phyloP scores from a whole-genome alignment of 2,329 filamentous ascomycete species.

The Trichoderma atrobrunneum region DNA sequence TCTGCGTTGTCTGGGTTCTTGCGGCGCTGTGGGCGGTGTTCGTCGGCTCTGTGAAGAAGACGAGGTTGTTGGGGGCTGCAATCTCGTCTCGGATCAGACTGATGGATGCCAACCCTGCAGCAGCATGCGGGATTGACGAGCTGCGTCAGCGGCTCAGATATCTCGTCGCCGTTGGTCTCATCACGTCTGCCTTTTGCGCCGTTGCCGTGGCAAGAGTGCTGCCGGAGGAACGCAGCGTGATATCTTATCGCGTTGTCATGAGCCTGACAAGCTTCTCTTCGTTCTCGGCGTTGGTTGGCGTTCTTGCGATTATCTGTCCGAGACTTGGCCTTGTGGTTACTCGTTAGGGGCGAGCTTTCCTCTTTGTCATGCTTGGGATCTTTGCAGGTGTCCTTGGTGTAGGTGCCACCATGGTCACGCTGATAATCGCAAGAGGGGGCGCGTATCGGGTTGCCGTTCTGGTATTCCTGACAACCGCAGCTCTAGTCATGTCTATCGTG shows the following conservation, averaged over 20 bases:
- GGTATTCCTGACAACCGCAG: neutral
- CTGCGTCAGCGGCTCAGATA: neutral
- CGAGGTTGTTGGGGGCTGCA: neutral
- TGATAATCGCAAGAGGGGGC: neutral
- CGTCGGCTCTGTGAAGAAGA: neutral
- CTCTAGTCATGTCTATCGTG: neutral
- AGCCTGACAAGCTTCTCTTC: neutral
- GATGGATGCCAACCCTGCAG: neutral
- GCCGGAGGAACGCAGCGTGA: neutral
- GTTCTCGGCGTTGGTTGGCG: neutral
- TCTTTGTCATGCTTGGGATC: neutral
- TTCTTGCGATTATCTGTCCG: neutral
- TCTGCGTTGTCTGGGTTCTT: neutral
- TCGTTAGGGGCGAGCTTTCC: neutral
- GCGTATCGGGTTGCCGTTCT: neutral
- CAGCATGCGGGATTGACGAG: neutral
- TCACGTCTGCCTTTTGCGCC: neutral
- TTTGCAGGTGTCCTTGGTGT: neutral
- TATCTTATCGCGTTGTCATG: neutral
- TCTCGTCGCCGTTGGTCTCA: neutral
- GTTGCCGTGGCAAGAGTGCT: neutral
- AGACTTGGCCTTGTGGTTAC: neutral
- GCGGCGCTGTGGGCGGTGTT: neutral
- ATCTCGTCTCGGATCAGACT: neutral
- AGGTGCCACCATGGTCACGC: neutral